Evolutionary conservation across 2,329 filamentous ascomycete species (phyloP).

Genomic region (Talaromyces sp.): DNA sequence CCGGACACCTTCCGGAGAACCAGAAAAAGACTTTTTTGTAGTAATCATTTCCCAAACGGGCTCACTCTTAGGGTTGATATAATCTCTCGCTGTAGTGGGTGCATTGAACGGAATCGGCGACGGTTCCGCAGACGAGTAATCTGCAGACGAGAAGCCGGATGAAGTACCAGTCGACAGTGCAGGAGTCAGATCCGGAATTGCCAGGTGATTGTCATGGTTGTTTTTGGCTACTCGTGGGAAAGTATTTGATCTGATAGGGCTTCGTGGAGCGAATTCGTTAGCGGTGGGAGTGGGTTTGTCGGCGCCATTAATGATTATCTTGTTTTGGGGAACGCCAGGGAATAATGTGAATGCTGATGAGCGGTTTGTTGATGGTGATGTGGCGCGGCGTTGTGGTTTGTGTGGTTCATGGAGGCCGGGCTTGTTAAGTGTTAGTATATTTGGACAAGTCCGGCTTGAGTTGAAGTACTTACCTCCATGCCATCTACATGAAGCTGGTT

Average conservation of each 20-base stretch:
- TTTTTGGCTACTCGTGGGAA: slow-evolving; percentile 16
- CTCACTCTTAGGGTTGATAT: slow-evolving; percentile 23
- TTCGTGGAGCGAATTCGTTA: background rate
- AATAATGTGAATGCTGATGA: slow-evolving; percentile 42
- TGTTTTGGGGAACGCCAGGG: slow-evolving; percentile 27
- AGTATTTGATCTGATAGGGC: slow-evolving; percentile 26
- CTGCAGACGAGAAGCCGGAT: background rate
- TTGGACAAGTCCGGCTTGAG: background rate
- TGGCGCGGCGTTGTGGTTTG: slow-evolving; percentile 35
- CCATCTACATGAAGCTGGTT: slow-evolving; percentile 56
- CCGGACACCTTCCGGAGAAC: background rate
- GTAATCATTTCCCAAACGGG: slow-evolving; percentile 29
- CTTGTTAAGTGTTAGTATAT: background rate
- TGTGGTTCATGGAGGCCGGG: slow-evolving; percentile 19
- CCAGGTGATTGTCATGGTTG: background rate
- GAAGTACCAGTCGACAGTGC: slow-evolving; percentile 16
- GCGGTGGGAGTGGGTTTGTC: background rate
- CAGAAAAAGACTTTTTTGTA: slow-evolving; percentile 16
- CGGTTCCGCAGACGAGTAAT: slow-evolving; percentile 13
- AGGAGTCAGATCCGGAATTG: slow-evolving; percentile 17
- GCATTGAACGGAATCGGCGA: slow-evolving; percentile 7
- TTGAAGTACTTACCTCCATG: slow-evolving; percentile 36
- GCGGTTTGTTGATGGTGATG: slow-evolving; percentile 37
- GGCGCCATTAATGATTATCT: slow-evolving; percentile 21
- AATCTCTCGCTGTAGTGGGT: slow-evolving; percentile 21